Conservation (phyloP, 1,139 yeast genomes). For the Sugiyamaella xylanicola region DNA sequence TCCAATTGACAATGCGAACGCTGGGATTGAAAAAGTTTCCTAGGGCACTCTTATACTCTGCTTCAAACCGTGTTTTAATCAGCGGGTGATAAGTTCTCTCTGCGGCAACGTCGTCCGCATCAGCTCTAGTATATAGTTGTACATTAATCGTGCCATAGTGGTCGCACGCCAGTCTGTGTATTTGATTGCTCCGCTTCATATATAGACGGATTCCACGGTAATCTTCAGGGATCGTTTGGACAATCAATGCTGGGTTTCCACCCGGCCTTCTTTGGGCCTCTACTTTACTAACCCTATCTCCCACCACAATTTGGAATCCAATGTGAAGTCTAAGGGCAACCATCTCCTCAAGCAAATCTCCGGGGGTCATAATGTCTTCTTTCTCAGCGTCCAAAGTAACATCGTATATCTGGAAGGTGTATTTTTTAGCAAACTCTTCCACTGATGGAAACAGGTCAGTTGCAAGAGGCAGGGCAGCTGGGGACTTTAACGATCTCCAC, state of each 20-base stretch:
- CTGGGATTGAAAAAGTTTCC: conserved; percentile 58
- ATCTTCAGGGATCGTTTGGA: conserved; percentile 46
- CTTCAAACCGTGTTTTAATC: conserved; percentile 79
- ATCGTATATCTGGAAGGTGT: conserved; percentile 60
- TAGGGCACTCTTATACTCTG: conserved; percentile 59
- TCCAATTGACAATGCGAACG: conserved; percentile 77
- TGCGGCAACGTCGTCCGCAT: conserved; percentile 20
- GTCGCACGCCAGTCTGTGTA: conserved; percentile 78
- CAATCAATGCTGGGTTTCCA: conserved; percentile 52
- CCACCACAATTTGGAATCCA: conserved; percentile 89
- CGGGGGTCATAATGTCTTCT: conserved; percentile 55
- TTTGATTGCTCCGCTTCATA: conserved; percentile 76
- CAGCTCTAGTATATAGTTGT: conserved; percentile 57
- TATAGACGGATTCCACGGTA: conserved; percentile 64
- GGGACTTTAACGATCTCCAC: conserved; percentile 91
- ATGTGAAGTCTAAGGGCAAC: conserved; percentile 75
- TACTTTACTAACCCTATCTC: conserved; percentile 62
- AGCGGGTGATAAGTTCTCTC: conserved; percentile 50
- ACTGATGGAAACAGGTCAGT: conserved; percentile 74
- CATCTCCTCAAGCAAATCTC: conserved; percentile 81
- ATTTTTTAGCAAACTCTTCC: conserved; percentile 54
- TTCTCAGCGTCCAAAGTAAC: conserved; percentile 60
- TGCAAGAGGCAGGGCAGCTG: conserved; percentile 86
- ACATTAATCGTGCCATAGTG: conserved; percentile 71
- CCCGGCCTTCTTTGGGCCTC: conserved; percentile 64